Evolutionary conservation across 2,329 filamentous ascomycete genomes (phyloP).

Genomic region (Talaromyces sp.): DNA sequence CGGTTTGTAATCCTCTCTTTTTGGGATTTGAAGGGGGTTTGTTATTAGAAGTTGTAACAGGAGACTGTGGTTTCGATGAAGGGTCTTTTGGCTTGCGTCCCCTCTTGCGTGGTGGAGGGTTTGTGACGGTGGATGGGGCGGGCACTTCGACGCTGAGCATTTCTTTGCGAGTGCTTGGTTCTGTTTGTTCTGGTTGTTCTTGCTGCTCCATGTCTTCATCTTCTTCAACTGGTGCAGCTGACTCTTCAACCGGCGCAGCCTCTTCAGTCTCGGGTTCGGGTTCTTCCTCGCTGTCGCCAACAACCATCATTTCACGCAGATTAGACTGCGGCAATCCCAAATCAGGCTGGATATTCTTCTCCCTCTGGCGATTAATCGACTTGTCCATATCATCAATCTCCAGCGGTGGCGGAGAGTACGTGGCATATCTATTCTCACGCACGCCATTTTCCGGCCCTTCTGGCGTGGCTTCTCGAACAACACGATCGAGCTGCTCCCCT

Average conservation of each 20-base stretch:
- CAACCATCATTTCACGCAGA: not conserved
- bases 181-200: not conserved
- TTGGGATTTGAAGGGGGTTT: not conserved
- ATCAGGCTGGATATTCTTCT: not conserved
- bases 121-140: not conserved
- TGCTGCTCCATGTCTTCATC: constrained; percentile 4
- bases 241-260: not conserved
- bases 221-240: not conserved
- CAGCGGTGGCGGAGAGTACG: constrained; percentile 11
- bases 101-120: constrained; percentile 3
- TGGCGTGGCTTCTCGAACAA: not conserved
- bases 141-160: constrained; percentile 12
- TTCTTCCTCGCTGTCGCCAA: constrained; percentile 7
- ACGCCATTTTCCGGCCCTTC: not conserved
- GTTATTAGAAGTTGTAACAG: not conserved
- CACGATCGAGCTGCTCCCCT: not conserved
- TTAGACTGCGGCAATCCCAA: not conserved
- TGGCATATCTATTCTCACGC: not conserved
- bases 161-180: not conserved
- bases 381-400: constrained; percentile 10
- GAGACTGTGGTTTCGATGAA: not conserved
- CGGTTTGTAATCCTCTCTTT: not conserved
- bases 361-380: constrained; percentile 5
- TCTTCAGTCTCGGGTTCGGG: not conserved
- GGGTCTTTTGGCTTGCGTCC: constrained; percentile 3